These are phyloP conservation scores for Fraxinus greggii DNA, from an alignment of 305 asterid species.

Conservation along the genomic window DNA sequence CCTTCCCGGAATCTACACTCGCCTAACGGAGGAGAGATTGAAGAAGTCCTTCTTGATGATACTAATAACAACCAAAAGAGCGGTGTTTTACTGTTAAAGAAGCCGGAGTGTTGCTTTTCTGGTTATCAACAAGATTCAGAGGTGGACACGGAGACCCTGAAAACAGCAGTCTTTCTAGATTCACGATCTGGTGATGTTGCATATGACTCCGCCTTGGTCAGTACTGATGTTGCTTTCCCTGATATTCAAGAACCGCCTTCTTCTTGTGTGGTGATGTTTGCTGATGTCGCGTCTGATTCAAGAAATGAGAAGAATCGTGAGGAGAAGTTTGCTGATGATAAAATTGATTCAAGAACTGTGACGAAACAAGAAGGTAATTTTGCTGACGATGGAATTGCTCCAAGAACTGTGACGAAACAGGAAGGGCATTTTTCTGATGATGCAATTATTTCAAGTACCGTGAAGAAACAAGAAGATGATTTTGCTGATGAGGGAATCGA, in stretches of 20 bases:
- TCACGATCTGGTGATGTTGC: background rate
- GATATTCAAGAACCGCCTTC: conserved; percentile 6
- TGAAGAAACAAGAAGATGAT: background rate
- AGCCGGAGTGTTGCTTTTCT: background rate
- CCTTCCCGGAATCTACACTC: background rate
- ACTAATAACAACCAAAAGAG: background rate
- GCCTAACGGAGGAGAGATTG: conserved; percentile 3
- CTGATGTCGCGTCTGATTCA: background rate
- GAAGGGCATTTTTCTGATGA: background rate
- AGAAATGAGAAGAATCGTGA: background rate
- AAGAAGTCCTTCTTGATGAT: conserved; percentile 1
- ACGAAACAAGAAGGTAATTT: background rate
- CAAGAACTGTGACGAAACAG: background rate
- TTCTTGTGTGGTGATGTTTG: background rate
- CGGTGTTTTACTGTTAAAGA: conserved; percentile 14
- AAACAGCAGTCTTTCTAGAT: background rate
- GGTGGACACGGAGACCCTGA: background rate
- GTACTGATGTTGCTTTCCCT: background rate
- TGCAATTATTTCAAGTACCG: background rate
- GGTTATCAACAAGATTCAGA: background rate
- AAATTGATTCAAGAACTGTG: background rate
- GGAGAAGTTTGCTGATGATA: background rate
- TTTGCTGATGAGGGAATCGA: background rate
- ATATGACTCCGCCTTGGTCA: background rate
- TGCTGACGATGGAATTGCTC: background rate